Conservation (phyloP, 177 flowering plant genomes). For the Vitis hybrid region DNA sequence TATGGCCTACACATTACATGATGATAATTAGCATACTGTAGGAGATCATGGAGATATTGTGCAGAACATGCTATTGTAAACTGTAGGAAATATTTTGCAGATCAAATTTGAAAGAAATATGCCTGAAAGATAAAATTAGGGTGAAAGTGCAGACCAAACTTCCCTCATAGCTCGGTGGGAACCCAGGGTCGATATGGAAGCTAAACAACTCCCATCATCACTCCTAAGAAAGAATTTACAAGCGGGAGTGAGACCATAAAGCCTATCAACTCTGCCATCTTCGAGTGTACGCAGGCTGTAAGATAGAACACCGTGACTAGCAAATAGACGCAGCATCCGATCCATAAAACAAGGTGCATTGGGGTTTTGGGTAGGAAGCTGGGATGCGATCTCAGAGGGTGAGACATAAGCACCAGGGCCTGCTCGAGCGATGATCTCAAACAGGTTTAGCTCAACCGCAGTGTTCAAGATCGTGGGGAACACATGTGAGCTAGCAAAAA, state of each 20-base stretch:
- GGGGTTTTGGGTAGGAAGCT: neutral
- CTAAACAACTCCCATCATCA: neutral
- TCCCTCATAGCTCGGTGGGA: neutral
- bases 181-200: rapidly evolving
- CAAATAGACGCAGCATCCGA: conserved; percentile 15
- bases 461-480: conserved; percentile 5
- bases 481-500: neutral
- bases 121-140: neutral
- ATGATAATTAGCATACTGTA: neutral
- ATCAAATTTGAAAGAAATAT: too few species aligned
- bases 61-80: too few species aligned
- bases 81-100: too few species aligned
- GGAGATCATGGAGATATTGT: too few species aligned
- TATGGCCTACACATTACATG: neutral
- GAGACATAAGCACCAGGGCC: conserved; percentile 4
- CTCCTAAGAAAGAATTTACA: neutral
- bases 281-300: neutral
- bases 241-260: conserved; percentile 4
- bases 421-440: conserved; percentile 13
- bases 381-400: neutral
- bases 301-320: conserved; percentile 1
- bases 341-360: conserved; percentile 6
- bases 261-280: conserved; percentile 9
- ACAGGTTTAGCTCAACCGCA: conserved; percentile 10
- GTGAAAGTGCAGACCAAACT: neutral